Base-by-base conservation (phyloP, 23 red algal species). In the Cyanidioschyzon merolae region DNA sequence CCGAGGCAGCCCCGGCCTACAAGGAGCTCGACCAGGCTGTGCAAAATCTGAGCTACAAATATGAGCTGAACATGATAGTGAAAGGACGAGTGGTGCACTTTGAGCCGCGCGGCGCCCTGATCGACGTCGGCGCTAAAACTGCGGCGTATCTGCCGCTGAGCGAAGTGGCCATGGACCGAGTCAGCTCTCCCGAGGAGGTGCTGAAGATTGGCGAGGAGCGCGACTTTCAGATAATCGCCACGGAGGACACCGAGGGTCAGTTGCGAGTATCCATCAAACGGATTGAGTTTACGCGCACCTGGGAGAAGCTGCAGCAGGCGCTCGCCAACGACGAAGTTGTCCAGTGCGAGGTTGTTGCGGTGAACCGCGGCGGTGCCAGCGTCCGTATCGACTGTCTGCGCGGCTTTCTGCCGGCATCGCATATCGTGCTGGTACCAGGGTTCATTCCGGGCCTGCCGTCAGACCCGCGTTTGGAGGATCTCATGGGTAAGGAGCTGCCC, bases 71-170 rank as follows among this genome's bases (percentile, higher is more conserved):
- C 29, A 88, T 91, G 39, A 83, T 86, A 16, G 85, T 86, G 15
- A 67, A 38, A 1, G 94, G 94, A 26, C 76, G 77, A 0, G 86
- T 98, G 21, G 79, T 83, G 68, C 82, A 98, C 74, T 82, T 82
- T 34, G 88, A 90, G 31, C 85, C 80, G 34, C 82, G 85, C 39
- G 94, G 94, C 16, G 94, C 88, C n/a, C 68, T 98, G 21, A 82
- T 98, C 2, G 94, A 98, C 39, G 86, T 98, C n/a, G 94, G 94
- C 27, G 94, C 94, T n/a, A 98, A 98, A 68, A 84, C 94, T 2
- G 79, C 84, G 15, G 94, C 94, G 21, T 89, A 79, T 58, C 84
- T 87, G 40, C 88, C 94, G 24, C 39, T 84, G 15, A 34, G 32
- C 39, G 94, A 98, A 77, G 74, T 98, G 79, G 76, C 75, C 29